Percentiles rank a stretch among this genome's conserved stretches.
Evolutionary conservation across 1,139 yeast species (phyloP).

Genomic region (Lodderomyces orthopsilosis): DNA sequence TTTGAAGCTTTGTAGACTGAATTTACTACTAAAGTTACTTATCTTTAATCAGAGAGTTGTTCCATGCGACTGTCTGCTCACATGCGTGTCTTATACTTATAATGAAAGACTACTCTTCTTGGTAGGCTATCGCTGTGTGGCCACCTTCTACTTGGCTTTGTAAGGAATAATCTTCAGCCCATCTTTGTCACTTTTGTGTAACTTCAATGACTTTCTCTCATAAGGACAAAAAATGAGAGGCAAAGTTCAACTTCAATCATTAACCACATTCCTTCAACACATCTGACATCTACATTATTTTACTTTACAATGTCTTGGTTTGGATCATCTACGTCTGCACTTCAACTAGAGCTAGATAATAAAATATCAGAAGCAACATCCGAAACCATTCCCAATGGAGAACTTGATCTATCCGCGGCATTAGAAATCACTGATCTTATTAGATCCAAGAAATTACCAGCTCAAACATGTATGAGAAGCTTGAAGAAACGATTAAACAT

Average conservation of each 20-base stretch:
- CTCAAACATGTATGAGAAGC: slow-evolving; percentile 82
- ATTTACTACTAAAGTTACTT: no score
- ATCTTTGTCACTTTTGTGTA: background rate
- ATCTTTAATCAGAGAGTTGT: no score
- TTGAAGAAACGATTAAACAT: slow-evolving; percentile 70
- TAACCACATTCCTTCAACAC: background rate
- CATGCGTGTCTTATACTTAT: no score
- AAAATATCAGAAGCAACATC: slow-evolving; percentile 79
- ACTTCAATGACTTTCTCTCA: background rate
- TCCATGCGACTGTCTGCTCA: no score
- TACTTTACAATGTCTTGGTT: slow-evolving; percentile 59
- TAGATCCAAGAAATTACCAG: slow-evolving; percentile 76
- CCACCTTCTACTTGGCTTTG: no score
- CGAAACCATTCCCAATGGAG: slow-evolving; percentile 89
- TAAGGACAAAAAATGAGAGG: background rate
- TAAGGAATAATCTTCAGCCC: no score
- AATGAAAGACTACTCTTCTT: no score
- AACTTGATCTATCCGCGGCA: slow-evolving; percentile 74
- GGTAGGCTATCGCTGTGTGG: no score
- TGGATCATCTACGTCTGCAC: slow-evolving; percentile 30
- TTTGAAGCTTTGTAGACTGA: no score
- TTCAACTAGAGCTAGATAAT: slow-evolving; percentile 54
- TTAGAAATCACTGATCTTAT: slow-evolving; percentile 87
- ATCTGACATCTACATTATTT: background rate
- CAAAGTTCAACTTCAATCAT: background rate